Evolutionary conservation across 2,329 filamentous ascomycete species (phyloP).

Genomic region (Colletotrichum siamense): DNA sequence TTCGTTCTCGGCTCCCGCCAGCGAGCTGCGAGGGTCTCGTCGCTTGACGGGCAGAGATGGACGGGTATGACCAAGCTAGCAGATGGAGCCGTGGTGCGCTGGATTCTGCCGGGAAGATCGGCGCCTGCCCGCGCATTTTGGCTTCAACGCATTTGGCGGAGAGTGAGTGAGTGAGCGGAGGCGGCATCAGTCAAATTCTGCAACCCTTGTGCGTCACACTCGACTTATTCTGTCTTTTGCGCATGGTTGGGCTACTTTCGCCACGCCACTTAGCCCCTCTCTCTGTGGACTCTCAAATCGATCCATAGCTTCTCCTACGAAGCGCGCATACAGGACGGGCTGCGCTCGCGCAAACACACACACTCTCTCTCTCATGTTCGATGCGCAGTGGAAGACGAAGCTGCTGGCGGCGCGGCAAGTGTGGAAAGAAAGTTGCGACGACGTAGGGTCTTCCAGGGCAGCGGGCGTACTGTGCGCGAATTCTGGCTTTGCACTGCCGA

Average conservation of each 20-base stretch:
- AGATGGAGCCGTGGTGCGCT: slow-evolving; percentile 11
- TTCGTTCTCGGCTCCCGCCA: neutral
- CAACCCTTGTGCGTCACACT: slow-evolving; percentile 22
- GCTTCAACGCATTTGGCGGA: slow-evolving; percentile 16
- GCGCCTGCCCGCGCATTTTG: slow-evolving; percentile 9
- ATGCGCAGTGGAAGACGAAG: neutral
- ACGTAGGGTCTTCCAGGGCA: slow-evolving; percentile 16
- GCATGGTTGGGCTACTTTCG: slow-evolving; percentile 18
- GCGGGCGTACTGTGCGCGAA: slow-evolving; percentile 1
- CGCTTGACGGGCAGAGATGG: neutral
- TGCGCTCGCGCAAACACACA: neutral
- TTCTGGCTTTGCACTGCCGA: slow-evolving; percentile 18
- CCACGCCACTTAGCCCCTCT: slow-evolving; percentile 14
- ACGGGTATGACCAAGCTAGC: neutral
- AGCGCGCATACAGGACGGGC: neutral
- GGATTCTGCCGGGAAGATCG: slow-evolving; percentile 9
- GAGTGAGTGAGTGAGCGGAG: neutral
- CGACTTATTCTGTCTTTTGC: neutral
- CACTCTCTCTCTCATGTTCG: neutral
- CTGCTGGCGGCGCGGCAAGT: neutral
- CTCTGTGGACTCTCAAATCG: neutral
- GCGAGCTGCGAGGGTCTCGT: neutral
- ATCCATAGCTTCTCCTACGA: neutral
- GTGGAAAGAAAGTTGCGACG: slow-evolving; percentile 13
- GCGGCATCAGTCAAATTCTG: slow-evolving; percentile 21